Evolutionary conservation across 2,329 filamentous ascomycete genomes (phyloP).

Genomic region (Aspergillus viridinutans): DNA sequence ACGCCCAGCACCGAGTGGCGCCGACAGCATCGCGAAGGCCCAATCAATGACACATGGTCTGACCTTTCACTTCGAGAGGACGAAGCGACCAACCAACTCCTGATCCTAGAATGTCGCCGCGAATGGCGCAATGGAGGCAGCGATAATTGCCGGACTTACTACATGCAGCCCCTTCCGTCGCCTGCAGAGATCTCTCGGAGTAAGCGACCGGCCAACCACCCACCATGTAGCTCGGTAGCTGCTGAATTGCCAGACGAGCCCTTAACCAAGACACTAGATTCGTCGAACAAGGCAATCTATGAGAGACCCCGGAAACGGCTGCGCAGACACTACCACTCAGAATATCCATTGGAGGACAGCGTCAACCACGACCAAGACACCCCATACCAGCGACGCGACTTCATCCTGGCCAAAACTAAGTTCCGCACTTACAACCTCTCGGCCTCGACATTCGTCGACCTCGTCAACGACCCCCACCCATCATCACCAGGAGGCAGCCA

Average conservation of each 20-base stretch:
- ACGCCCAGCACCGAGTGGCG: slow-evolving; percentile 58
- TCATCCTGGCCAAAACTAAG: slow-evolving; percentile 43
- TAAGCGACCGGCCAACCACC: slow-evolving; percentile 5
- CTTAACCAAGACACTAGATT: slow-evolving; percentile 24
- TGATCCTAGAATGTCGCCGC: slow-evolving; percentile 64
- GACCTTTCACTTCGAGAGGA: slow-evolving; percentile 60
- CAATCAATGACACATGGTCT: slow-evolving; percentile 71
- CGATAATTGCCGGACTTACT: slow-evolving; percentile 61
- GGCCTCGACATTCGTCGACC: slow-evolving; percentile 39
- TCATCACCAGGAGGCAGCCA: slow-evolving; percentile 19
- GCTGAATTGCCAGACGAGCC: slow-evolving; percentile 24
- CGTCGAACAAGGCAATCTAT: slow-evolving; percentile 28
- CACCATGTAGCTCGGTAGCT: slow-evolving; percentile 11
- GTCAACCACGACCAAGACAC: slow-evolving; percentile 9
- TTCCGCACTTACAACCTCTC: slow-evolving; percentile 40
- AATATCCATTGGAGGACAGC: slow-evolving; percentile 29
- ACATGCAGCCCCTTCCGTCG: slow-evolving; percentile 45
- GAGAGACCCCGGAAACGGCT: slow-evolving; percentile 36
- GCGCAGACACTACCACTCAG: slow-evolving; percentile 36
- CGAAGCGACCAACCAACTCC: slow-evolving; percentile 54
- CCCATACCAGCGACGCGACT: slow-evolving; percentile 28
- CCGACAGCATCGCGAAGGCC: slow-evolving; percentile 64
- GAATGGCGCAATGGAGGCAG: slow-evolving; percentile 61
- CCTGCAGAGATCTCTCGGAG: slow-evolving; percentile 21
- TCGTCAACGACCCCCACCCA: slow-evolving; percentile 38